These are phyloP conservation scores for Sarocladium oryzae DNA, from an alignment of 2,329 filamentous ascomycete genomes.

Conservation along the genomic window DNA sequence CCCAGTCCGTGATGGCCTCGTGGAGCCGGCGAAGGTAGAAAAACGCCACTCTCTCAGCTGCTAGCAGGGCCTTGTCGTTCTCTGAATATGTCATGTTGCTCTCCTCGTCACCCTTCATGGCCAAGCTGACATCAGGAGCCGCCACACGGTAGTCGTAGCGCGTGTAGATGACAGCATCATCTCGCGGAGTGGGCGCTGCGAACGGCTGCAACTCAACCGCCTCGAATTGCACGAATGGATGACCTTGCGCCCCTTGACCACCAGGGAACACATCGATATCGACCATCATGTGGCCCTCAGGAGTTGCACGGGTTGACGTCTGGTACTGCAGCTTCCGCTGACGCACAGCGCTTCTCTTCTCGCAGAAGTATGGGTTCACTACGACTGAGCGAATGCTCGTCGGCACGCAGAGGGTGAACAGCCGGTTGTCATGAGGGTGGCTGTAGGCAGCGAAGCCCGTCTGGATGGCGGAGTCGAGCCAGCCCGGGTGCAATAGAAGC, in stretches of 20 bases:
- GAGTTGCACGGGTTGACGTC: neutral
- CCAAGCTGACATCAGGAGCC: slow-evolving; percentile 11
- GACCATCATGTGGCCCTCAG: slow-evolving; percentile 7
- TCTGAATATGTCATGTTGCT: slow-evolving; percentile 9
- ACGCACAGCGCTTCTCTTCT: neutral
- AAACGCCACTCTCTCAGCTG: slow-evolving; percentile 17
- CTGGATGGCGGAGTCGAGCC: slow-evolving; percentile 28
- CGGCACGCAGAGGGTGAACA: slow-evolving; percentile 18
- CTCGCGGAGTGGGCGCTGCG: slow-evolving; percentile 13
- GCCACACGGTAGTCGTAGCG: slow-evolving; percentile 11
- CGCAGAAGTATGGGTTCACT: slow-evolving; percentile 12
- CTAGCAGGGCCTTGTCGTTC: slow-evolving; percentile 10
- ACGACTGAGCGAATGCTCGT: slow-evolving; percentile 17
- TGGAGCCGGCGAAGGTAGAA: slow-evolving; percentile 18
- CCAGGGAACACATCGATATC: slow-evolving; percentile 12
- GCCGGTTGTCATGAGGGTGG: neutral
- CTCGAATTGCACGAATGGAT: slow-evolving; percentile 15
- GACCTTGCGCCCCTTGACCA: slow-evolving; percentile 9
- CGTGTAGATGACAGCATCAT: slow-evolving; percentile 16
- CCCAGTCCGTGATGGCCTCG: slow-evolving; percentile 14
- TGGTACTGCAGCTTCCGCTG: neutral
- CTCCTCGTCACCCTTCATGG: neutral
- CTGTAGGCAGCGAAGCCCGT: slow-evolving; percentile 21
- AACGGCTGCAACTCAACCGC: slow-evolving; percentile 15
- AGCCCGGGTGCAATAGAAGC: slow-evolving; percentile 24